Percentiles rank a stretch among this genome's conserved stretches.
Conservation (phyloP, 2,329 filamentous ascomycete species). For the Epichloe sp. region DNA sequence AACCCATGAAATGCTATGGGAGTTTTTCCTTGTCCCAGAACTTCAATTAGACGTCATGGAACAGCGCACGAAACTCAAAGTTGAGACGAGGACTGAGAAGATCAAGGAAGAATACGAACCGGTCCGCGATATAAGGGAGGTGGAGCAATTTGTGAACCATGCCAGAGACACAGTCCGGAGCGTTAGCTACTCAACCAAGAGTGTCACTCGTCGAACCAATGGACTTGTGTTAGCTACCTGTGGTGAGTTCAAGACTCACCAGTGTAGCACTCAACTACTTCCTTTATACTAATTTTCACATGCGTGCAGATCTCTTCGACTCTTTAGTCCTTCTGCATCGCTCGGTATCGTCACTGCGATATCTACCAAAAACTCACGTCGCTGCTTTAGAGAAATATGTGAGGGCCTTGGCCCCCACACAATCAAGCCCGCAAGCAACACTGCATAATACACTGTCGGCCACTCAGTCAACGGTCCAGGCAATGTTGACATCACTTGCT, state of each 20-base stretch:
- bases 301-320: conserved; percentile 49
- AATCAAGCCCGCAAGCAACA: conserved; percentile 57
- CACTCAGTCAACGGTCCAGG: conserved; percentile 71
- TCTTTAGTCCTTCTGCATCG: conserved; percentile 43
- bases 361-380: conserved; percentile 55
- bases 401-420: conserved; percentile 48
- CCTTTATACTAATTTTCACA: neutral
- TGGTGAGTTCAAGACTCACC: conserved; percentile 28
- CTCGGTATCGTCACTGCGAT: conserved; percentile 42
- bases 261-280: neutral
- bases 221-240: conserved; percentile 51
- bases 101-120: conserved; percentile 83
- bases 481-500: conserved; percentile 65
- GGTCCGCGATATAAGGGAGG: conserved; percentile 69
- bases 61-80: conserved; percentile 76
- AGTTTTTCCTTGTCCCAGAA: conserved; percentile 95
- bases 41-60: conserved; percentile 83
- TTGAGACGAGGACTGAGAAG: conserved; percentile 67
- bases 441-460: conserved; percentile 69
- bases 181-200: conserved; percentile 72
- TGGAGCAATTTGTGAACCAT: conserved; percentile 85
- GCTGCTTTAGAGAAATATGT: conserved; percentile 62
- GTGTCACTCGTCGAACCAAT: conserved; percentile 68
- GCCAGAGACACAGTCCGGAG: conserved; percentile 80
- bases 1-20: conserved; percentile 95